Evolutionary conservation across 768 basidiomycete species (phyloP).

Genomic region (Trametes maxima): DNA sequence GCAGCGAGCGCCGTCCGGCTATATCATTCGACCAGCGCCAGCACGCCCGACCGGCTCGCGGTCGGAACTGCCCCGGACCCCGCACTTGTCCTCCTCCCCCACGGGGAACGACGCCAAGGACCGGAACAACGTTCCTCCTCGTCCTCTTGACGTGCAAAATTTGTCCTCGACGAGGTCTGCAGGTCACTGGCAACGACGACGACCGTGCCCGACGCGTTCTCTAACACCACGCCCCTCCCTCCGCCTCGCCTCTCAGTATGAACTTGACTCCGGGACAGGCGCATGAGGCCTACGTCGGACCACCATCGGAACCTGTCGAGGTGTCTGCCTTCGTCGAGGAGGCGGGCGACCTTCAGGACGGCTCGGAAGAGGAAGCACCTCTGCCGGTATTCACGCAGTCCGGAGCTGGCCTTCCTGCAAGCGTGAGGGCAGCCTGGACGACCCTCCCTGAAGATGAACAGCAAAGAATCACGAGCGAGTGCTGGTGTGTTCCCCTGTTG

Average conservation of each 20-base stretch:
- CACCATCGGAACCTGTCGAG: conserved; percentile 34
- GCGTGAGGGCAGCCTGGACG: conserved; percentile 12
- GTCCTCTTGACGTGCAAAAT: not conserved
- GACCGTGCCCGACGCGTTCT: no score
- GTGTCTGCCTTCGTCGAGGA: conserved; percentile 33
- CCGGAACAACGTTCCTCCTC: not conserved
- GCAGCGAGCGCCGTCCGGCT: conserved; percentile 7
- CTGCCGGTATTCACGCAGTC: conserved; percentile 11
- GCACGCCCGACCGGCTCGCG: conserved; percentile 10
- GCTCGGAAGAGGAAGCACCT: not conserved
- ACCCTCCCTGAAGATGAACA: conserved; percentile 19
- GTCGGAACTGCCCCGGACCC: conserved; percentile 16
- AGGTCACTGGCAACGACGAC: not conserved
- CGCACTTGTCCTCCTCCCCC: conserved; percentile 12
- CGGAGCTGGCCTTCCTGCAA: not conserved
- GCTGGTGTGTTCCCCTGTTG: conserved; percentile 34
- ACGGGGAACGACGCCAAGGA: conserved; percentile 18
- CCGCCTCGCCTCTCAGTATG: conserved; percentile 8
- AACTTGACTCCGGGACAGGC: conserved; percentile 27
- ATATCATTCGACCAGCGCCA: conserved; percentile 3
- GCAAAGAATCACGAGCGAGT: conserved; percentile 34
- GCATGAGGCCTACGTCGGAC: conserved; percentile 32
- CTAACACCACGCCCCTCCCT: not conserved
- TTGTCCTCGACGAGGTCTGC: conserved; percentile 7
- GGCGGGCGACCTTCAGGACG: conserved; percentile 14